A percentile compares a stretch with the other conserved stretches of the same genome.
Evolutionary conservation across 2,329 filamentous ascomycete species (phyloP).

Genomic region (Venturiaceae sp.): DNA sequence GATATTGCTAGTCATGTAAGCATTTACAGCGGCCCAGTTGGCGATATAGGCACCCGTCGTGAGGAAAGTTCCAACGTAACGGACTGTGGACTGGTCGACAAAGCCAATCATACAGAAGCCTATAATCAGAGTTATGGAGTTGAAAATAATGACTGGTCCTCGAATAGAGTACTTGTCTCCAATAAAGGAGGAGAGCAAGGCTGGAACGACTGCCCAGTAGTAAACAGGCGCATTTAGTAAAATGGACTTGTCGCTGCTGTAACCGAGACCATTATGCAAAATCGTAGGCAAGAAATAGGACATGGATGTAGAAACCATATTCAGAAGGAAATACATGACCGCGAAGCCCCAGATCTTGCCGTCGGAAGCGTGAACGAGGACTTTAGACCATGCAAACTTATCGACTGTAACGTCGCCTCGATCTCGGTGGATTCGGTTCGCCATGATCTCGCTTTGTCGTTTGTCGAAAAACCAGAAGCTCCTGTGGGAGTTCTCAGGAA

Average conservation of each 20-base stretch:
- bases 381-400: conserved; percentile 40
- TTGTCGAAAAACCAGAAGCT: conserved; percentile 49
- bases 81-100: conserved; percentile 45
- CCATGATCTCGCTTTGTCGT: conserved; percentile 46
- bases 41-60: conserved; percentile 59
- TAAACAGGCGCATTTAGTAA: conserved; percentile 9
- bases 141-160: conserved; percentile 56
- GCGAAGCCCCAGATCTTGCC: conserved; percentile 56
- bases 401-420: conserved; percentile 50
- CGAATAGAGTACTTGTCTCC: conserved; percentile 52
- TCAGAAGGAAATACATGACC: conserved; percentile 55
- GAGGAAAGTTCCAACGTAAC: conserved; percentile 56
- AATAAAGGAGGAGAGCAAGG: conserved; percentile 19
- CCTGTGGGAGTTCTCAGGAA: conserved; percentile 50
- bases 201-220: conserved; percentile 6
- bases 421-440: conserved; percentile 49
- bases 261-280: conserved; percentile 46
- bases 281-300: conserved; percentile 58
- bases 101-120: conserved; percentile 60
- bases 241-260: conserved; percentile 35
- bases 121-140: conserved; percentile 49
- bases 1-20: conserved; percentile 54
- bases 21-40: conserved; percentile 59
- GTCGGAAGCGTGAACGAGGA: conserved; percentile 49
- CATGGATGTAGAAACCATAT: conserved; percentile 55